Evolutionary conservation across 768 basidiomycete genomes (phyloP), one percentile per base, ranked within the genome.

Genomic region (Melanogaster broomeanus): DNA sequence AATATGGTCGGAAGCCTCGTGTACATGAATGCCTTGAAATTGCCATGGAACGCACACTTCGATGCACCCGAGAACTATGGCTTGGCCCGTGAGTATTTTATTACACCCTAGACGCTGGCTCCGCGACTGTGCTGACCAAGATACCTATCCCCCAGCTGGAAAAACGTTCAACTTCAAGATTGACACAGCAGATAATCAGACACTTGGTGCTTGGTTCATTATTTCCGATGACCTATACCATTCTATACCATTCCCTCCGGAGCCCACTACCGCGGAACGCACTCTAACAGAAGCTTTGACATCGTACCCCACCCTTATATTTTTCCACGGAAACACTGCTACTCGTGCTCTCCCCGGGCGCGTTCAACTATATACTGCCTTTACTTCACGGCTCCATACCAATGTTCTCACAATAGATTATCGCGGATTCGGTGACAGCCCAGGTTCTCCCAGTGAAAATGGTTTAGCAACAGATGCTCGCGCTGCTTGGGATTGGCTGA

Each of bases 321-420:
- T 90, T 71, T 76, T 95, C 38, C 96, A 98, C 57, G 96, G 96
- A 10, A 96, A 96, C 55, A 87, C 85, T 0, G 94, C 77, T 0
- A 93, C 89, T 0, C 82, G 95, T 13, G 90, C 90, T 0, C 75
- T 81, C 6, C 56, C 72, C 1, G 78, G 75, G 37, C 87, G 95
- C 11, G 74, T 94, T n/a, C 77, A 76, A 16, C 77, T 84, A 34
- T 92, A 92, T 62, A 70, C 76, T 16, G 76, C 80, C 0, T 85
- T 87, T 61, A 77, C 88, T 0, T 79, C 84, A 3, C 79, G 86
- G 1, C 71, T 91, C 7, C 72, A 74, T 16, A 80, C 80, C 18
- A 95, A 95, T 65, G 85, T 97, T 13, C 72, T 98, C 22, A 84
- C 83, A 2, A 83, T 92, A 31, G 96, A 98, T 70, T 98, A 98